phyloP scores from a whole-genome alignment of 73 alveolate genomes.

The Stentor coeruleus region DNA sequence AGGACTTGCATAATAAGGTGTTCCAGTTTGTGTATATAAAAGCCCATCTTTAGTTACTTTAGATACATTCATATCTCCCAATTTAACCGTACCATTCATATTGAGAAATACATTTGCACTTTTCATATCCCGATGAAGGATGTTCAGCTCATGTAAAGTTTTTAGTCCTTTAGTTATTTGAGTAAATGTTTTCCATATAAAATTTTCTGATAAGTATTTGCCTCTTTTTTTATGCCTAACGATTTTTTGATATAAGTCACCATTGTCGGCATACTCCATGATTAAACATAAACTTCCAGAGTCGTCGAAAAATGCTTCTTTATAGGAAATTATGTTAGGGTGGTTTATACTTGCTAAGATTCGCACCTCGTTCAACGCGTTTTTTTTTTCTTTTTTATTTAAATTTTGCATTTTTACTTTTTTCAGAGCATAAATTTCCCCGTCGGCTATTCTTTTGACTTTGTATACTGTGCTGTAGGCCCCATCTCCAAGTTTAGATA shows the following conservation, averaged over 20 bases:
- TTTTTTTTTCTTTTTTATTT: conserved; percentile 69
- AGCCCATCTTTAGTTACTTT: conserved; percentile 55
- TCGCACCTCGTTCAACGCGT: conserved; percentile 75
- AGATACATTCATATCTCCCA: conserved; percentile 76
- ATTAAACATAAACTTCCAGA: conserved; percentile 49
- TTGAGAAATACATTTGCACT: conserved; percentile 68
- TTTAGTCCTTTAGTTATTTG: conserved; percentile 44
- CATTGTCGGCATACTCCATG: conserved; percentile 63
- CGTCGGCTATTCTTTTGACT: conserved; percentile 68
- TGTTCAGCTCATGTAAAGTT: conserved; percentile 42
- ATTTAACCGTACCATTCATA: conserved; percentile 56
- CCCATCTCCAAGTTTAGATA: conserved; percentile 66
- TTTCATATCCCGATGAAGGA: conserved; percentile 72
- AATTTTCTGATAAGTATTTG: conserved; percentile 30
- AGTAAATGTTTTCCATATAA: conserved; percentile 50
- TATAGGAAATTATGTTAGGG: conserved; percentile 62
- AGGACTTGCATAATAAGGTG: conserved; percentile 76
- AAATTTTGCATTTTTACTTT: conserved; percentile 73
- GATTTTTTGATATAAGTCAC: conserved; percentile 50
- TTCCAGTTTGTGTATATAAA: conserved; percentile 47
- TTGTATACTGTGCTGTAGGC: conserved; percentile 70
- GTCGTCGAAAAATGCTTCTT: conserved; percentile 82
- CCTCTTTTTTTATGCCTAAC: conserved; percentile 31
- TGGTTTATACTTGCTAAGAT: conserved; percentile 72
- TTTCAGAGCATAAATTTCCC: conserved; percentile 70